phyloP scores from a whole-genome alignment of 2,329 filamentous ascomycete genomes.

The Aureobasidium leucospermi region DNA sequence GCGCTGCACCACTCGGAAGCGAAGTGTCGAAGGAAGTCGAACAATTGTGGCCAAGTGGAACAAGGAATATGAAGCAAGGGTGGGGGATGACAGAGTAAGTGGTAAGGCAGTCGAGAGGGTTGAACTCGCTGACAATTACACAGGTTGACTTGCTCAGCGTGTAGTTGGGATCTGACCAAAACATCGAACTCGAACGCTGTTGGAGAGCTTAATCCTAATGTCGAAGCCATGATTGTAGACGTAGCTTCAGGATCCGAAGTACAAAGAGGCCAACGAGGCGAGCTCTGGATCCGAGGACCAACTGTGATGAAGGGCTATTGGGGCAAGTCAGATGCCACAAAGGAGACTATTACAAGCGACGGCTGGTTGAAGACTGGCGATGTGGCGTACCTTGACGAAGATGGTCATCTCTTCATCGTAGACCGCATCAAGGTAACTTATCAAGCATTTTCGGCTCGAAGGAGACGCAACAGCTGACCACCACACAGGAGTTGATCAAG shows the following conservation, averaged over 20 bases:
- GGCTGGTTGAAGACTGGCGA: constrained; percentile 69
- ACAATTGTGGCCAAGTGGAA: constrained; percentile 44
- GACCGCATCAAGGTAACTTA: constrained; percentile 60
- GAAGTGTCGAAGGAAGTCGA: constrained; percentile 47
- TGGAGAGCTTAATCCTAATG: constrained; percentile 63
- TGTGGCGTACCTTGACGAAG: constrained; percentile 54
- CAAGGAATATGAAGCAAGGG: constrained; percentile 57
- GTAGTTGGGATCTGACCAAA: constrained; percentile 55
- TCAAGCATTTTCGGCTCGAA: background rate
- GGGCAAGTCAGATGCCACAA: constrained; percentile 61
- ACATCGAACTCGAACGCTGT: constrained; percentile 43
- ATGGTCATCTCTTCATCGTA: constrained; percentile 57
- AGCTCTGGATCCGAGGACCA: constrained; percentile 65
- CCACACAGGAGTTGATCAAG: constrained; percentile 50
- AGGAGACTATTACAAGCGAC: constrained; percentile 52
- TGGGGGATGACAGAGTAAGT: constrained; percentile 80
- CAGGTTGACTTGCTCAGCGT: constrained; percentile 58
- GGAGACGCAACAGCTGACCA: background rate
- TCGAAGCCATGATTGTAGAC: constrained; percentile 59
- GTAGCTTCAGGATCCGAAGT: constrained; percentile 48
- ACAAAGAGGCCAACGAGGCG: constrained; percentile 49
- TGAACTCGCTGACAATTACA: background rate
- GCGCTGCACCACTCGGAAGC: constrained; percentile 57
- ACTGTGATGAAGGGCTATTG: constrained; percentile 73
- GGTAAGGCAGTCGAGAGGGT: no score